Evolutionary conservation across 2,329 filamentous ascomycete genomes (phyloP), one percentile per base, ranked within the genome.

Genomic region (Stemphylium beticola): DNA sequence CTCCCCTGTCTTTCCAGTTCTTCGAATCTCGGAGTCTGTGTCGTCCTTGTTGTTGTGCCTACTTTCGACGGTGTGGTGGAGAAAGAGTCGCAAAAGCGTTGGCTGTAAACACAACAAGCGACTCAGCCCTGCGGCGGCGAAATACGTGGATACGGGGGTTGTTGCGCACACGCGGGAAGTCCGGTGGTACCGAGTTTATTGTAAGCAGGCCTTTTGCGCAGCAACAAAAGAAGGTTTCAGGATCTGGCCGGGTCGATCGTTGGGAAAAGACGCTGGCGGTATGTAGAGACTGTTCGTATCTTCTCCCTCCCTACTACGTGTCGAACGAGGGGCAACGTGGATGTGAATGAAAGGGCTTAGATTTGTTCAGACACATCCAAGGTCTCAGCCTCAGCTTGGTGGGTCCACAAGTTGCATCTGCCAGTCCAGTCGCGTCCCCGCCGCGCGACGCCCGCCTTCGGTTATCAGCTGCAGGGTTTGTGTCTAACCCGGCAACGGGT

Each of bases 361-460:
- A 12, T 34, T 34, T 29, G 26, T 32, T 44, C 40, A 43, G 51
- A 44, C 37, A 50, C 26, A 24, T 18, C 48, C 36, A 38, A 44
- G 49, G 60, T 62, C 58, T 62, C 60, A 60, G 57, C 57, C 57
- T 57, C 54, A 57, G 54, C 54, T 57, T 48, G 49, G 54, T 38
- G 49, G 42, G 57, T 46, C 40, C 43, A 33, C 43, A 26, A 17
- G 20, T 39, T 20, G 26, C 26, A 9, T 29, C 44, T 55, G 51
- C 46, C 41, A 43, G 51, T 57, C 46, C 41, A 43, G 51, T 57
- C 53, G 53, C 49, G 51, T 55, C 41, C 48, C 53, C 50, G 41
- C 54, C 40, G 33, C 51, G 39, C 51, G 32, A 33, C 38, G 44
- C 45, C 34, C 38, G 34, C n/a, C 47, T 33, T 47, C 50, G 33